These are phyloP conservation scores for Fusarium sp. DNA, from an alignment of 2,329 filamentous ascomycete genomes.

Conservation along the genomic window DNA sequence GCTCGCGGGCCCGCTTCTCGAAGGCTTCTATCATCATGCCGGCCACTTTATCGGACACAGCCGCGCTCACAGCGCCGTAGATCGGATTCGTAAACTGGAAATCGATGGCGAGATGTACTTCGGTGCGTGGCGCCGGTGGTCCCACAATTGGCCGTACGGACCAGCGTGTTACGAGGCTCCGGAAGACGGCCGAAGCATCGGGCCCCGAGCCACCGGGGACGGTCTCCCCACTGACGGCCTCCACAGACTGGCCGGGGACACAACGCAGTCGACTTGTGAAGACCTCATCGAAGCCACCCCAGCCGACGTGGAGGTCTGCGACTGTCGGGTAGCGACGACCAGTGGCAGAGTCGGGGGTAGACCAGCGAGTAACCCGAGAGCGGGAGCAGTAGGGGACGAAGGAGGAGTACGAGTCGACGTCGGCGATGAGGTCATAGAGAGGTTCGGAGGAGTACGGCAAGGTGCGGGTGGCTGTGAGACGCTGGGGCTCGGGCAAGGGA, in stretches of 20 bases:
- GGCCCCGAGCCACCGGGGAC: slow-evolving; percentile 62
- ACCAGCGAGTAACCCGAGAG: slow-evolving; percentile 84
- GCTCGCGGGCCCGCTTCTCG: slow-evolving; percentile 80
- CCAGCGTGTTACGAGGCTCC: slow-evolving; percentile 80
- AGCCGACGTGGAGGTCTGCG: slow-evolving; percentile 88
- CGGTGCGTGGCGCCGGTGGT: slow-evolving; percentile 64
- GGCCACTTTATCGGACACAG: slow-evolving; percentile 87
- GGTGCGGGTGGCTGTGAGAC: slow-evolving; percentile 79
- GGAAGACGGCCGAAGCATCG: slow-evolving; percentile 70
- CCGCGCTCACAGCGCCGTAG: slow-evolving; percentile 85
- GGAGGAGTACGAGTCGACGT: slow-evolving; percentile 84
- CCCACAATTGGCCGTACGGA: slow-evolving; percentile 66
- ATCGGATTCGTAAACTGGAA: slow-evolving; percentile 93
- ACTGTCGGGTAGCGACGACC: slow-evolving; percentile 76
- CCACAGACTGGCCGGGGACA: slow-evolving; percentile 79
- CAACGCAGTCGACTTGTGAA: slow-evolving; percentile 89
- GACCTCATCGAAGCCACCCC: slow-evolving; percentile 85
- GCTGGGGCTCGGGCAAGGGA: slow-evolving; percentile 64
- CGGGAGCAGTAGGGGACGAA: slow-evolving; percentile 94
- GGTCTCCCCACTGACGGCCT: slow-evolving; percentile 78
- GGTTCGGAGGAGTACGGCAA: slow-evolving; percentile 80
- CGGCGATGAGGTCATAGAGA: slow-evolving; percentile 90
- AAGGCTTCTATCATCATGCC: slow-evolving; percentile 94
- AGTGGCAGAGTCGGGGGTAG: slow-evolving; percentile 64
- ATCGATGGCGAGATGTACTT: slow-evolving; percentile 82